Base-by-base conservation (phyloP, 305 asterid genomes). In the Solanum hybrid region DNA sequence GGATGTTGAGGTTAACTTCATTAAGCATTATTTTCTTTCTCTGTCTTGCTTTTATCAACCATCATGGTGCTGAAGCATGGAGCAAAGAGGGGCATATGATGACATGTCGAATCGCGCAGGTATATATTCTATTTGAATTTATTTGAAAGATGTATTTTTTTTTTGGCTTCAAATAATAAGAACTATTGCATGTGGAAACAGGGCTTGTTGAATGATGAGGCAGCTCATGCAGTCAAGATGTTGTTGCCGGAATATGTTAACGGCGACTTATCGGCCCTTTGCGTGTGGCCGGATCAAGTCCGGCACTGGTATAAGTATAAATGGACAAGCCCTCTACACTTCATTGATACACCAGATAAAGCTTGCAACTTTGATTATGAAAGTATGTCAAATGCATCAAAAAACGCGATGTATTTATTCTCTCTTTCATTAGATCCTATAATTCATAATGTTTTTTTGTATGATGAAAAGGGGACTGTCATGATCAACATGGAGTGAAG, bases 281-380 rank as follows among this genome's bases (percentile, higher is more conserved):
- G 99, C 14, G 97, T 93, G 17, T 97, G 98, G 99, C 98, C 99
- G 0, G 99, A 97, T 90, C 98, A 97, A 94, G 98, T 97, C 32
- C 90, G 98, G 65, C 98, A 95, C 91, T 97, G 99, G 99, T 94
- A 96, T 86, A 95, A 79, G 88, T 97, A 96, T 91, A 93, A 94
- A 2, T 97, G 99, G 99, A 92, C 98, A 15, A 95, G 98, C 91
- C 92, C 99, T 45, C 98, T 97, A 88, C 99, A 97, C 93, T 97
- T 96, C 94, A 97, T 97, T 87, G 98, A 97, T 92, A 97, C 99
- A 5, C 99, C 99, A 0, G 98, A 96, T 90, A 79, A 91, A 77
- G 97, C 98, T 89, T 97, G 99, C 93, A 94, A 81, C 91, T 97
- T 95, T 34, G 87, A 95, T 20, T 96, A 95, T 92, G 87, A 94